A percentile compares a stretch with the other conserved stretches of the same genome.
Conservation (phyloP, 1,139 yeast genomes). For the Kodamaea sp. region DNA sequence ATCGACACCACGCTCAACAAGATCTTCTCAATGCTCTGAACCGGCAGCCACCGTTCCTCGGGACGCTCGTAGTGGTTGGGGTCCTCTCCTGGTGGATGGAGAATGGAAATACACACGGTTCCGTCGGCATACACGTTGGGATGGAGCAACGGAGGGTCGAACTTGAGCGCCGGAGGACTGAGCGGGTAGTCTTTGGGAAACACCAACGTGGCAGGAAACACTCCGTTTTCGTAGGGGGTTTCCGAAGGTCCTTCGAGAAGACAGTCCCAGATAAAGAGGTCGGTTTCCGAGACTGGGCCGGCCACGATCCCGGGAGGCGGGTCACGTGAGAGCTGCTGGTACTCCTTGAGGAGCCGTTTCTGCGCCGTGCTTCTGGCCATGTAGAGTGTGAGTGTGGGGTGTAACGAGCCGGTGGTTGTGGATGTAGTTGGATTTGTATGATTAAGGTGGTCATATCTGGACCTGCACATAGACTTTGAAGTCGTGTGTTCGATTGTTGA, state of each 20-base stretch:
- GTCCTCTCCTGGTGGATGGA: constrained; percentile 96
- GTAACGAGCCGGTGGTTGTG: too few species aligned
- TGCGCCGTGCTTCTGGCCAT: constrained; percentile 74
- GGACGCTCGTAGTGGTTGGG: constrained; percentile 95
- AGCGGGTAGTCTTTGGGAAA: constrained; percentile 92
- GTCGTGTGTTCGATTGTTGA: too few species aligned
- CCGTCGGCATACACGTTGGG: constrained; percentile 95
- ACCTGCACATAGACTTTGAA: too few species aligned
- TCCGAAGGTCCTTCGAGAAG: constrained; percentile 90
- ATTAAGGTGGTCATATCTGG: too few species aligned
- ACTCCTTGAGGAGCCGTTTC: constrained; percentile 81
- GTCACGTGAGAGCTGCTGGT: constrained; percentile 79
- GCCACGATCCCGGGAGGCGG: constrained; percentile 97
- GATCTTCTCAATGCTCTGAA: constrained; percentile 94
- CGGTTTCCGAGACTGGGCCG: constrained; percentile 81
- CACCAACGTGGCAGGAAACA: constrained; percentile 78
- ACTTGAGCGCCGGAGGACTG: constrained; percentile 83
- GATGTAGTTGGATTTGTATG: too few species aligned
- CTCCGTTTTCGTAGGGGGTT: constrained; percentile 92
- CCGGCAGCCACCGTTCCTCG: constrained; percentile 97
- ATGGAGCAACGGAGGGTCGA: constrained; percentile 83
- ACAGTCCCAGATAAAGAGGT: constrained; percentile 89
- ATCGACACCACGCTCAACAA: constrained; percentile 88
- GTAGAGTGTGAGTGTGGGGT: not conserved
- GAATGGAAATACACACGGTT: constrained; percentile 89